phyloP scores from a whole-genome alignment of 176 grass and related monocot genomes.

The Aegilops bicornis region DNA sequence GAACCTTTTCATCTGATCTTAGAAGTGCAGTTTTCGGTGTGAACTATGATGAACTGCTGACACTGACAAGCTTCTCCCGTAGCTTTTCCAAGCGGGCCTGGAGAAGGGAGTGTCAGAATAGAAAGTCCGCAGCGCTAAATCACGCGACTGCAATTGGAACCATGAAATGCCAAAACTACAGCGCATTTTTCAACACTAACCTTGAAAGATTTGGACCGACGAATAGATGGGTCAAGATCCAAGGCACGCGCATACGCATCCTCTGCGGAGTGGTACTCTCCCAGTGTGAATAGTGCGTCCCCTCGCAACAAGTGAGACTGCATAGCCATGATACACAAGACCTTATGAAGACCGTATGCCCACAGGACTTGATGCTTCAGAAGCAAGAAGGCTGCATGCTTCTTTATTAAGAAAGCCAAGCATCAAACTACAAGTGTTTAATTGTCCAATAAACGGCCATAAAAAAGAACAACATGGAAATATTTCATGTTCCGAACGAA shows the following conservation, averaged over 20 bases:
- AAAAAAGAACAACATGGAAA: neutral
- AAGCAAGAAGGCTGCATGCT: neutral
- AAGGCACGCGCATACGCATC: conserved; percentile 66
- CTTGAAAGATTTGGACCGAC: conserved; percentile 84
- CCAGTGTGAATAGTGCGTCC: conserved; percentile 59
- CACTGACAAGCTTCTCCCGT: conserved; percentile 47
- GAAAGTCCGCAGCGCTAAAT: neutral
- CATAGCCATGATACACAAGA: neutral
- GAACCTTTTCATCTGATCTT: conserved; percentile 3
- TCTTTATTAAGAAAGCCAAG: neutral
- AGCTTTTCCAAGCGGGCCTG: conserved; percentile 69
- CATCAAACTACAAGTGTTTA: neutral
- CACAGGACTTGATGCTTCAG: neutral
- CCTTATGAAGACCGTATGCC: too few relatives aligned
- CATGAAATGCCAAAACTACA: neutral
- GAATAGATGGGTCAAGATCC: conserved; percentile 72
- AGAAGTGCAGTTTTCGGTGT: neutral
- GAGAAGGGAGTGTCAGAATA: conserved; percentile 35
- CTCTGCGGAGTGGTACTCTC: conserved; percentile 54
- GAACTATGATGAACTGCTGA: conserved; percentile 32
- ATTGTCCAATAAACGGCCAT: neutral
- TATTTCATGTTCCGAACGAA: too few relatives aligned
- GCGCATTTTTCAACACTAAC: conserved; percentile 27
- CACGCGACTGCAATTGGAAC: neutral
- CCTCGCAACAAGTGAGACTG: conserved; percentile 84